These are phyloP conservation scores for Phytophthora cryptogea DNA, from an alignment of 352 stramenopile genomes.

Conservation along the genomic window DNA sequence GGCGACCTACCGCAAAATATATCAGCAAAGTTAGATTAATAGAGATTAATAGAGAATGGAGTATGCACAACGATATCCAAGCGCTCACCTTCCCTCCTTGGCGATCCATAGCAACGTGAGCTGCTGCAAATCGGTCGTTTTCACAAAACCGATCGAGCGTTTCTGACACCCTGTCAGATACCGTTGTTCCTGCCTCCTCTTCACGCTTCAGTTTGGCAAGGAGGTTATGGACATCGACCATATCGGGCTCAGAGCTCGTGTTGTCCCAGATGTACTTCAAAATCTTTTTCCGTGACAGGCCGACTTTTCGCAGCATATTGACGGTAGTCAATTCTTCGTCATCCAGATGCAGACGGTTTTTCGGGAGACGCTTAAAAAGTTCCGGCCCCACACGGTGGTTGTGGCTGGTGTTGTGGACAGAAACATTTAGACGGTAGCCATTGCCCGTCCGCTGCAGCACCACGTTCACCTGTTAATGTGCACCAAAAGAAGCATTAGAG, in stretches of 20 bases:
- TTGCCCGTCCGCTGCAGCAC: neutral
- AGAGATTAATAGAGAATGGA: neutral
- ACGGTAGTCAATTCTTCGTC: neutral
- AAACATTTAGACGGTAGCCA: neutral
- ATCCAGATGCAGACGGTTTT: neutral
- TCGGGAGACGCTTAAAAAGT: neutral
- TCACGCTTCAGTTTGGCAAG: neutral
- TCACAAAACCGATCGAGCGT: constrained; percentile 6
- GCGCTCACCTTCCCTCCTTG: neutral
- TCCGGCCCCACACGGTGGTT: neutral
- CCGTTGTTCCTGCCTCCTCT: neutral
- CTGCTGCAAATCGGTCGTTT: neutral
- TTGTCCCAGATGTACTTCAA: constrained; percentile 10
- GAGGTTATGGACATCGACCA: constrained; percentile 4
- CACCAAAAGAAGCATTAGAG: too few relatives aligned
- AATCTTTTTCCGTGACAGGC: constrained; percentile 2
- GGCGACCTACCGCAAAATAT: neutral
- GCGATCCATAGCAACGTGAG: neutral
- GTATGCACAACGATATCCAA: too few relatives aligned
- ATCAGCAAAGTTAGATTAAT: neutral
- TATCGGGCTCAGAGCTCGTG: neutral
- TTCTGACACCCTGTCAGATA: neutral
- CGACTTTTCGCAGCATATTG: constrained; percentile 3
- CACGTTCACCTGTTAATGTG: neutral
- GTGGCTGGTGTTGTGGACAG: constrained; percentile 1